Base-by-base conservation (phyloP, 768 basidiomycete genomes). In the Vararia minispora region DNA sequence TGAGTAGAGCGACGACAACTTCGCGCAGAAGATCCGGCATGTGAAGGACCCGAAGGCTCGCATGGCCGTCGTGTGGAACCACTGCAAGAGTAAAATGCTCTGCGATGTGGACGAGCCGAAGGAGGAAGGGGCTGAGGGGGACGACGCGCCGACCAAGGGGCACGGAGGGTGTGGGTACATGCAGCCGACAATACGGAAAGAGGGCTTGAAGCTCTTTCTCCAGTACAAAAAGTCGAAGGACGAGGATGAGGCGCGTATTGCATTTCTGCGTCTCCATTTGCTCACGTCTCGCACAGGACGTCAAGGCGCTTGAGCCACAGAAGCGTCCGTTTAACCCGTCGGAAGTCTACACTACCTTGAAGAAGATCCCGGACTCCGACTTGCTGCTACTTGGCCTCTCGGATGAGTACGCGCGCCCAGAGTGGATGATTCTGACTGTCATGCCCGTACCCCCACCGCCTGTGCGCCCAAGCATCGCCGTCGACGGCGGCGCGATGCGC, bases 361-460 rank as follows among this genome's bases (percentile, higher is more conserved):
- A 88, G 63, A 97, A 97, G 72, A 90, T 98, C 63, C 75, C 88
- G 6, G 79, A 90, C 44, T 71, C 76, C 10, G 94, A 98, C 55
- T 71, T 98, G 12, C 73, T 79, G 46, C 68, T 91, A 20, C 75
- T 98, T 47, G 95, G 95, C 26, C 76, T 98, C 8, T 92, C 86
- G 20, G 87, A 91, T 41, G 87, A 89, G 55, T 98, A 95, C 55
- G 94, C 95, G 6, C 77, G 92, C 28, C 95, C 95, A 2, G 90
- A 97, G 53, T 99, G 95, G 95, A 98, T 99, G 95, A 95, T 99
- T 48, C 65, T 98, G 28, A 98, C 95, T 0, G 90, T 97, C 26
- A 72, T 98, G 58, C 95, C 95, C 25, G 94, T 99, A 0, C 95
- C 95, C 2, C 95, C 95, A 2, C 94, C 94, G 5, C 90, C 95